Evolutionary conservation across 208 protist species (phyloP).

Genomic region (Trypanosoma avium): DNA sequence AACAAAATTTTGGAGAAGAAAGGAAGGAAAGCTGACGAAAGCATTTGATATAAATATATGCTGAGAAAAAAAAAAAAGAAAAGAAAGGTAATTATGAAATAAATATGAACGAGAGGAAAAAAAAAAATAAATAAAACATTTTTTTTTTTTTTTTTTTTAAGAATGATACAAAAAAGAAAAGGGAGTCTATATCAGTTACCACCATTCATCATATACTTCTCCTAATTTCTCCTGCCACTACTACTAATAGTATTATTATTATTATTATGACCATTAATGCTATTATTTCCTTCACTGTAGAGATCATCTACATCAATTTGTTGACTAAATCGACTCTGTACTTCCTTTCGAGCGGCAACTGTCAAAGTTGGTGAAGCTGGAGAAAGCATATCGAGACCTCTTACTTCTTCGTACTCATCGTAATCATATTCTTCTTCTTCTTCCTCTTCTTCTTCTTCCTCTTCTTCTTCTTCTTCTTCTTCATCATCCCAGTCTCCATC

Average conservation of each 20-base stretch:
- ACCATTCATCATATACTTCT: too few species aligned
- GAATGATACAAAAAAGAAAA: too few species aligned
- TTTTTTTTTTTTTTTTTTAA: too few species aligned
- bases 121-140: not conserved
- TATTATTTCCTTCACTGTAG: constrained; percentile 4
- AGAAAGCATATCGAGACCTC: not conserved
- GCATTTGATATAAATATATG: too few species aligned
- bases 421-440: constrained; percentile 23
- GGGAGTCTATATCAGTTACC: too few species aligned
- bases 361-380: constrained; percentile 12
- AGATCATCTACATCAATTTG: not conserved
- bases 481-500: constrained; percentile 36
- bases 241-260: too few species aligned
- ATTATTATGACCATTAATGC: too few species aligned
- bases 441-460: constrained; percentile 29
- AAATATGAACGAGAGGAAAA: not conserved
- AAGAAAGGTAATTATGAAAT: not conserved
- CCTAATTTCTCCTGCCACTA: too few species aligned
- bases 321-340: too few species aligned
- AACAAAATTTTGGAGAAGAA: not conserved
- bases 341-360: constrained; percentile 6
- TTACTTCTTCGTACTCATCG: not conserved
- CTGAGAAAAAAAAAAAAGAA: not conserved
- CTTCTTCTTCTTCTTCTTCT: constrained; percentile 33
- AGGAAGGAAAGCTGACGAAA: not conserved